phyloP scores from a whole-genome alignment of 2,329 filamentous ascomycete species.

The Ophiocordyceps camponoti-floridani region DNA sequence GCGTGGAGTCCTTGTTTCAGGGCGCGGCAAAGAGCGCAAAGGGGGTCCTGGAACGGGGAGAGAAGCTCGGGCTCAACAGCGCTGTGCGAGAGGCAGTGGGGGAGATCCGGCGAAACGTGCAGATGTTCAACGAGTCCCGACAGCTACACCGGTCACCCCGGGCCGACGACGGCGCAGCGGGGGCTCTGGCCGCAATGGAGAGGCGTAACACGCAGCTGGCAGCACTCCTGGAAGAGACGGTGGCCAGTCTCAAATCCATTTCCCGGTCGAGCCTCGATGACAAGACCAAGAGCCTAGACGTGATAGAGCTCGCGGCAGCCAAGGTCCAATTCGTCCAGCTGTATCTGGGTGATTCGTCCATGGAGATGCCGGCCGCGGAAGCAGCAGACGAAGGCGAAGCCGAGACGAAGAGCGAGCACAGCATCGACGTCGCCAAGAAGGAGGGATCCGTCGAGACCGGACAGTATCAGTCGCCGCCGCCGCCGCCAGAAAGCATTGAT shows the following conservation, averaged over 20 bases:
- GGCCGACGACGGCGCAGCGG: conserved; percentile 14
- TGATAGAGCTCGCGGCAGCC: conserved; percentile 40
- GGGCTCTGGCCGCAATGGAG: conserved; percentile 35
- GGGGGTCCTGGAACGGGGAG: conserved; percentile 52
- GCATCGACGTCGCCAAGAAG: not conserved
- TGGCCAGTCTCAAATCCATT: conserved; percentile 42
- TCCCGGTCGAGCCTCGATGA: conserved; percentile 32
- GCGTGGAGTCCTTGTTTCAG: conserved; percentile 55
- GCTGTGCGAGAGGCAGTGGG: conserved; percentile 66
- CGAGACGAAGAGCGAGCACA: not conserved
- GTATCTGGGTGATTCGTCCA: conserved; percentile 38
- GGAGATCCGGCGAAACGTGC: conserved; percentile 62
- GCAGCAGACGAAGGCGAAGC: not conserved
- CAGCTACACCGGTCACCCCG: conserved; percentile 21
- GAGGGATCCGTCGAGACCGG: not conserved
- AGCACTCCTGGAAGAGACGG: conserved; percentile 47
- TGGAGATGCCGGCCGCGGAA: conserved; percentile 22
- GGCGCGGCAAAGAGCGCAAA: conserved; percentile 62
- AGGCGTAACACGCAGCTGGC: conserved; percentile 49
- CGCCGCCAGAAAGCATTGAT: not conserved
- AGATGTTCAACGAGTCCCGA: conserved; percentile 42
- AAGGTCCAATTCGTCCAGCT: conserved; percentile 48
- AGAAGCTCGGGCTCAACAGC: conserved; percentile 64
- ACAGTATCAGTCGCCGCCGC: not conserved
- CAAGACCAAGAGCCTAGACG: conserved; percentile 29